Evolutionary conservation across 495 filamentous ascomycete genomes (phyloP).

Genomic region (Talaromyces liani): DNA sequence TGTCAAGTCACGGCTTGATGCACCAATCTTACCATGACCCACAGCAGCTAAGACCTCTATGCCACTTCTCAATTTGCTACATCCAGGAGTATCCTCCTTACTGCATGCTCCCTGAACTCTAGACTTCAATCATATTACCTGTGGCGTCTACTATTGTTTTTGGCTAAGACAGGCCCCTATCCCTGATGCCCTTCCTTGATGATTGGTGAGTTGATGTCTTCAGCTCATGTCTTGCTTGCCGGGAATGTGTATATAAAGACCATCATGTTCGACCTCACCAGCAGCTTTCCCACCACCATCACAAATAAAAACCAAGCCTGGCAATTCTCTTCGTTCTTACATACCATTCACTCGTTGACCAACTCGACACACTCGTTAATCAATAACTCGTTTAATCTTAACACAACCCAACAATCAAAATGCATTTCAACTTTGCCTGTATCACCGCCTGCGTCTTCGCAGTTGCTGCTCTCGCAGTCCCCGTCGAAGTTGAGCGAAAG

Average conservation of each 20-base stretch:
- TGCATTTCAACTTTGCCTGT: slow-evolving; percentile 12
- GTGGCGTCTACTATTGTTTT: neutral
- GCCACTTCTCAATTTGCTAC: neutral
- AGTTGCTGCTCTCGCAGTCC: slow-evolving; percentile 9
- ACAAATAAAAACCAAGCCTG: neutral
- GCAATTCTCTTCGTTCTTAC: neutral
- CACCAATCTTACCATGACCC: neutral
- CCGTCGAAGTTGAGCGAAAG: slow-evolving; percentile 9
- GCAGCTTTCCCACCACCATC: neutral
- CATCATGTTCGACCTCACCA: neutral
- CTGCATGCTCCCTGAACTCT: neutral
- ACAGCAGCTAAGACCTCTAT: neutral
- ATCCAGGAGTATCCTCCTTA: neutral
- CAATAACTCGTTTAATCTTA: neutral
- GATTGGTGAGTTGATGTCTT: neutral
- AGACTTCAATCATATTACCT: neutral
- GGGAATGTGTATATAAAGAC: neutral
- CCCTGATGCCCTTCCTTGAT: neutral
- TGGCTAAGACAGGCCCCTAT: neutral
- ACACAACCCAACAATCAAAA: slow-evolving; percentile 7
- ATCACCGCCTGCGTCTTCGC: slow-evolving; percentile 7
- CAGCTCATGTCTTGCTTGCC: neutral
- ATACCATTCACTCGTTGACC: slow-evolving; percentile 8
- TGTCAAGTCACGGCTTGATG: neutral
- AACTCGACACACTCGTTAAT: slow-evolving; percentile 7